Conservation (phyloP, 257 asterid species). For the Jacaranda mimosifolia region DNA sequence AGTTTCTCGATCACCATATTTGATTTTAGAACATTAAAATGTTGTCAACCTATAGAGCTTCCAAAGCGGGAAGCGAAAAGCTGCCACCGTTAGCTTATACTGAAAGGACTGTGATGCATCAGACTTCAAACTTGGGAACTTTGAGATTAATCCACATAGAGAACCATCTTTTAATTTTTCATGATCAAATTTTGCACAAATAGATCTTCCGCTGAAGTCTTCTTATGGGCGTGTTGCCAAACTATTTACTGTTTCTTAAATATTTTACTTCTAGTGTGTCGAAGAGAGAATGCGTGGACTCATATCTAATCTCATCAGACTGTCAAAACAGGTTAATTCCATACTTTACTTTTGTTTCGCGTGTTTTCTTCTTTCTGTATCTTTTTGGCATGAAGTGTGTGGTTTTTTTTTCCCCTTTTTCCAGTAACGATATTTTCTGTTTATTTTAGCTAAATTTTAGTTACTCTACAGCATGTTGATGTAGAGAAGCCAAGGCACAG, state of each 20-base stretch:
- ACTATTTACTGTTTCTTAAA: conserved; percentile 25
- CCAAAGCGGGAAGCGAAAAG: conserved; percentile 3
- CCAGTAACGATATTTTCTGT: conserved; percentile 19
- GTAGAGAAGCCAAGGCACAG: conserved; percentile 87
- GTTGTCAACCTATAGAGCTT: conserved; percentile 18
- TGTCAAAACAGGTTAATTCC: conserved; percentile 77
- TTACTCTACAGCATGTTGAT: conserved; percentile 70
- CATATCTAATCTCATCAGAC: conserved; percentile 71
- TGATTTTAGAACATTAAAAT: conserved; percentile 17
- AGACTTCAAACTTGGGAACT: not conserved
- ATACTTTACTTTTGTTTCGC: not conserved
- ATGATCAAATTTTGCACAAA: not conserved
- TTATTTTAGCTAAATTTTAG: conserved; percentile 9
- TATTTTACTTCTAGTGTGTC: conserved; percentile 66
- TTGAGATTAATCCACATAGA: not conserved
- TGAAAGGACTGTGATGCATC: conserved; percentile 17
- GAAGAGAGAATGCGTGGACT: conserved; percentile 96
- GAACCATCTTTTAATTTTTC: not conserved
- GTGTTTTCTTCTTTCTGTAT: conserved; percentile 5
- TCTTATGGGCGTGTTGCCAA: not conserved
- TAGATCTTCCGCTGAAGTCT: no score
- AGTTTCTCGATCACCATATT: not conserved
- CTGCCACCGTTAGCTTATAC: conserved; percentile 22
- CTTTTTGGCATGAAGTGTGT: conserved; percentile 8
- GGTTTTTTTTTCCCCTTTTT: no score